phyloP scores from a whole-genome alignment of 495 filamentous ascomycete species.

The Parathielavia appendiculata region DNA sequence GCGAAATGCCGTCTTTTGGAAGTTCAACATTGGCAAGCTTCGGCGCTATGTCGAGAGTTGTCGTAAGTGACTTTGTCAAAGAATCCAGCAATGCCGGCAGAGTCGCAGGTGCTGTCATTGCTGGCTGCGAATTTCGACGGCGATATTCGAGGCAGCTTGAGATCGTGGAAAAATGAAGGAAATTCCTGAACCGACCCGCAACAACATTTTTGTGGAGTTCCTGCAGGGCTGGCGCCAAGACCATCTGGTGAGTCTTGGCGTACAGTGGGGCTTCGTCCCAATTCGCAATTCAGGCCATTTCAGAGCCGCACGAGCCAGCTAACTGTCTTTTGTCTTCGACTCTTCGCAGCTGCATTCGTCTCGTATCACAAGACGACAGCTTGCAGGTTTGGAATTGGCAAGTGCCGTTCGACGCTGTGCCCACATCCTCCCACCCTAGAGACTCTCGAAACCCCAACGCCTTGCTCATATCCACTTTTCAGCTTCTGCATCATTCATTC shows the following conservation, averaged over 20 bases:
- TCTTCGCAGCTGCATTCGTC: not conserved
- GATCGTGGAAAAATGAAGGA: not conserved
- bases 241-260: not conserved
- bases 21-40: constrained; percentile 52
- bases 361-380: constrained; percentile 10
- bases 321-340: not conserved
- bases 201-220: constrained; percentile 17
- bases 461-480: not conserved
- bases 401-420: not conserved
- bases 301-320: constrained; percentile 1
- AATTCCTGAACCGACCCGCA: constrained; percentile 3
- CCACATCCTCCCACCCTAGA: not conserved
- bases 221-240: constrained; percentile 13
- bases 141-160: not conserved
- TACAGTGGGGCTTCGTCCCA: not conserved
- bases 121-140: not conserved
- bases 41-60: constrained; percentile 57
- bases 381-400: not conserved
- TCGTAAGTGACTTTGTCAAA: constrained; percentile 57
- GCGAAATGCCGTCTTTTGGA: constrained; percentile 80
- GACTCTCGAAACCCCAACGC: not conserved
- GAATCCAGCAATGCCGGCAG: constrained; percentile 57
- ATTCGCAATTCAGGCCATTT: not conserved
- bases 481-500: constrained; percentile 5
- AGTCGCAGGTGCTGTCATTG: constrained; percentile 47